These are phyloP conservation scores for Glycine soja DNA, from an alignment of 306 rosid genomes.

Conservation along the genomic window DNA sequence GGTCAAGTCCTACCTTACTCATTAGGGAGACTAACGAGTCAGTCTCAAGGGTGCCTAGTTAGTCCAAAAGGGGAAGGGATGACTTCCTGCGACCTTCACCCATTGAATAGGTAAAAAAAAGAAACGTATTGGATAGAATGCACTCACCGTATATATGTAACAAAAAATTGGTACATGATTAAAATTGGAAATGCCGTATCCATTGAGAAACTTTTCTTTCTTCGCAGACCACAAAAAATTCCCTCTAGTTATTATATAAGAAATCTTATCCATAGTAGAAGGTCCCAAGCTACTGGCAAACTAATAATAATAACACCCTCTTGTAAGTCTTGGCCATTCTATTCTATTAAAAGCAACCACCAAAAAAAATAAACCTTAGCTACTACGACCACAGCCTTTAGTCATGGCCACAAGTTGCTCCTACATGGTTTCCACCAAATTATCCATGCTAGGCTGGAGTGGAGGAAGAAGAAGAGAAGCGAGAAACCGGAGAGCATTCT, in stretches of 20 bases:
- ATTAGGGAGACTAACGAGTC: no score
- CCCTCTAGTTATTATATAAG: not conserved
- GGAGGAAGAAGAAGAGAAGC: slow-evolving; percentile 54
- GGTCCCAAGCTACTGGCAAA: slow-evolving; percentile 2
- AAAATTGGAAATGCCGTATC: slow-evolving; percentile 33
- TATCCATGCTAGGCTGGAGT: slow-evolving; percentile 61
- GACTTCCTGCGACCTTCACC: no score
- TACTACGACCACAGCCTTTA: not conserved
- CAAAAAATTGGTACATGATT: not conserved
- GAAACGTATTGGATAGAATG: no score
- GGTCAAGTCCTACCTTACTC: no score
- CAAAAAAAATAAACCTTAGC: slow-evolving; percentile 29
- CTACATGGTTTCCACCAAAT: slow-evolving; percentile 62
- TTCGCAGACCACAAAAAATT: slow-evolving; percentile 42
- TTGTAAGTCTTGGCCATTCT: not conserved
- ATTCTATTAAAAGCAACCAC: slow-evolving; percentile 22
- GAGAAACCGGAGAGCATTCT: slow-evolving; percentile 49
- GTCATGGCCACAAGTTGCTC: slow-evolving; percentile 82
- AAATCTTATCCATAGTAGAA: slow-evolving; percentile 64
- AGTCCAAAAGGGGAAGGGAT: no score
- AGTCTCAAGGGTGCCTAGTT: no score
- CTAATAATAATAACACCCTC: not conserved
- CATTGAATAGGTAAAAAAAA: no score
- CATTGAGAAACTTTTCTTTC: slow-evolving; percentile 20
- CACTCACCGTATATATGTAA: no score